phyloP scores from a whole-genome alignment of 257 asterid genomes.

The Plectranthus barbatus region DNA sequence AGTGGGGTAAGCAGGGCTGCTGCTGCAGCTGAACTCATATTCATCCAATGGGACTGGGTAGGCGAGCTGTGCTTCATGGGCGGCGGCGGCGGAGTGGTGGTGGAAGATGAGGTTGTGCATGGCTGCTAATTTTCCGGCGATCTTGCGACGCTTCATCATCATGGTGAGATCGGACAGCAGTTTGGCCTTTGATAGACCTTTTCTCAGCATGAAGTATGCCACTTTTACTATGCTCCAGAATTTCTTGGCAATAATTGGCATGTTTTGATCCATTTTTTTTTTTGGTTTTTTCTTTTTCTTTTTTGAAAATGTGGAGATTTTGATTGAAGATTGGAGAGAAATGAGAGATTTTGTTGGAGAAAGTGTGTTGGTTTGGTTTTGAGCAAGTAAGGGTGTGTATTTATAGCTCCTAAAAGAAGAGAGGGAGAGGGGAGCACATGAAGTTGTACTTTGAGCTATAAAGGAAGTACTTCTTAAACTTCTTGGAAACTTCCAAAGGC shows the following conservation, averaged over 20 bases:
- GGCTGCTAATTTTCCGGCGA: constrained; percentile 69
- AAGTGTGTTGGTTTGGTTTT: constrained; percentile 9
- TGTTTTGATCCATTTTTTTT: constrained; percentile 59
- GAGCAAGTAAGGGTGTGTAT: constrained; percentile 15
- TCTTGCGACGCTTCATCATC: constrained; percentile 62
- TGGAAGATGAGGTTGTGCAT: constrained; percentile 62
- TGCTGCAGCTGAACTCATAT: constrained; percentile 68
- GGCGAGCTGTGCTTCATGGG: constrained; percentile 7
- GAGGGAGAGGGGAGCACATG: too few species aligned
- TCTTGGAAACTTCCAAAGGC: constrained; percentile 19
- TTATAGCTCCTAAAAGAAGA: constrained; percentile 22
- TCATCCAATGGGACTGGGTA: constrained; percentile 25
- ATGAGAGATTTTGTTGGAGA: not conserved
- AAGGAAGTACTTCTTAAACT: constrained; percentile 14
- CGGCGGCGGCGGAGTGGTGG: constrained; percentile 22
- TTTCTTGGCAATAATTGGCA: constrained; percentile 60
- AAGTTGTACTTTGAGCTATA: too few species aligned
- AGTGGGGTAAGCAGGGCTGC: constrained; percentile 34
- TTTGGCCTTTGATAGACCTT: constrained; percentile 61
- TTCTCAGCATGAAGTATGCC: constrained; percentile 53
- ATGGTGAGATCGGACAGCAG: constrained; percentile 47
- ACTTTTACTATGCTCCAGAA: constrained; percentile 52
- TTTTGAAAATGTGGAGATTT: not conserved
- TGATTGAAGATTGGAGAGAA: not conserved
- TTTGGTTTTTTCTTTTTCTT: too few species aligned